A percentile compares a stretch with the other conserved stretches of the same genome.
Evolutionary conservation across 768 basidiomycete species (phyloP).

Genomic region (Favolaschia claudopus): DNA sequence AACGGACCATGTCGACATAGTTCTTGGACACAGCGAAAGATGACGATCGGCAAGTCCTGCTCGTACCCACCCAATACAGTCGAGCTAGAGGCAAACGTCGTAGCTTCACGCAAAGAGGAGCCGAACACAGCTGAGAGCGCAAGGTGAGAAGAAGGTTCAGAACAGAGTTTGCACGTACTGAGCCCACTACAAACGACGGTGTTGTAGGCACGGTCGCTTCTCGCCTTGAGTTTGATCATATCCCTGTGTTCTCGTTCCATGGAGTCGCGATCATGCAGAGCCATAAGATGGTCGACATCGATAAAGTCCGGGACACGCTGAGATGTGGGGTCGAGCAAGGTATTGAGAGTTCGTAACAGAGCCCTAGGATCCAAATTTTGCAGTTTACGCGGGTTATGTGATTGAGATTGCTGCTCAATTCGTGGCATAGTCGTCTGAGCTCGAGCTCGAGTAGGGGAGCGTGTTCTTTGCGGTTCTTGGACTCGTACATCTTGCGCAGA

Average conservation of each 20-base stretch:
- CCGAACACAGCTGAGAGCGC: conserved; percentile 42
- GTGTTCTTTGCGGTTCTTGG: conserved; percentile 2
- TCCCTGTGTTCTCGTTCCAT: conserved; percentile 33
- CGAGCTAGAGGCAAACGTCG: conserved; percentile 42
- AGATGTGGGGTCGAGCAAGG: conserved; percentile 14
- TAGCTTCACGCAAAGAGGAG: conserved; percentile 42
- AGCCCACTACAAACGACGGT: conserved; percentile 5
- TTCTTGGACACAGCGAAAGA: conserved; percentile 51
- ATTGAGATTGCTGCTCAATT: too few relatives aligned
- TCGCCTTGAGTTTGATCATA: conserved; percentile 19
- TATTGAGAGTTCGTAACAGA: conserved; percentile 22
- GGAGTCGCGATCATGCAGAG: conserved; percentile 33
- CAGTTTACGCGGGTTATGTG: conserved; percentile 22
- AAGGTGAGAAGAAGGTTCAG: neutral
- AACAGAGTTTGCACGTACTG: conserved; percentile 4
- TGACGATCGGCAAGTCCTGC: conserved; percentile 48
- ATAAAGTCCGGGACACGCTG: conserved; percentile 27
- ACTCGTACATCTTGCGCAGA: neutral
- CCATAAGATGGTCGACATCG: conserved; percentile 33
- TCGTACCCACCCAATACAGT: conserved; percentile 44
- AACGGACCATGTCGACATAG: conserved; percentile 47
- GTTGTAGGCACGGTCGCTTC: conserved; percentile 15
- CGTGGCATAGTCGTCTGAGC: neutral
- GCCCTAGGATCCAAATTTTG: conserved; percentile 20
- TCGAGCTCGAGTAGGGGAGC: neutral